Percentiles rank a stretch among this genome's conserved stretches.
phyloP scores from a whole-genome alignment of 75 land plant species.

The Cryptomeria japonica region DNA sequence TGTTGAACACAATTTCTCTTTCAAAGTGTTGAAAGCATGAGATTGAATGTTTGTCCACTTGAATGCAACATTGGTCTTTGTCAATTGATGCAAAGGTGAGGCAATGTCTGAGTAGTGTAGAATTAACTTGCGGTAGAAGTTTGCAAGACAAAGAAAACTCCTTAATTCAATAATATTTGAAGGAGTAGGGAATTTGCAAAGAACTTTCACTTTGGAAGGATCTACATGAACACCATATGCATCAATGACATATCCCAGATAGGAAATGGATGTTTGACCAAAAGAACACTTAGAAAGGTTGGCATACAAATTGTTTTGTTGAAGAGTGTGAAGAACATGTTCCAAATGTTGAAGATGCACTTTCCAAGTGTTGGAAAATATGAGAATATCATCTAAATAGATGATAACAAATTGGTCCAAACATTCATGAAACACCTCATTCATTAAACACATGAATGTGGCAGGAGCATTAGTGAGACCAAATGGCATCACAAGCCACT shows the following conservation, averaged over 20 bases:
- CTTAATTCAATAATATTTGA: background rate
- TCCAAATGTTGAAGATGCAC: too few species aligned
- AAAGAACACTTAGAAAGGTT: background rate
- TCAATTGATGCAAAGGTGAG: too few species aligned
- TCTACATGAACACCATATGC: background rate
- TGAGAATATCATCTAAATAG: background rate
- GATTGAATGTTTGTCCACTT: too few species aligned
- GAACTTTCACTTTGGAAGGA: background rate
- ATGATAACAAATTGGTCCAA: background rate
- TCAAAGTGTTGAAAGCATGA: too few species aligned
- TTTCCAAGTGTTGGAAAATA: background rate
- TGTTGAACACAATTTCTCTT: too few species aligned
- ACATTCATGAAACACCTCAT: background rate
- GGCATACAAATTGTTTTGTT: background rate
- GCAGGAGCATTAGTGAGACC: background rate
- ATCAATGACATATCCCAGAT: background rate
- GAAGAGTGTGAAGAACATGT: background rate
- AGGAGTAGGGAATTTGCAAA: background rate
- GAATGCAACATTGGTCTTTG: too few species aligned
- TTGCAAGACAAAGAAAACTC: too few species aligned
- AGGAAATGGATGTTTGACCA: background rate
- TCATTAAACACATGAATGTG: background rate
- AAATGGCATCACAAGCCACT: background rate
- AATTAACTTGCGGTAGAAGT: too few species aligned
- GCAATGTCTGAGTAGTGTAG: too few species aligned